Conservation (phyloP, 805 yeast genomes). For the Candida xiaguanensis region DNA sequence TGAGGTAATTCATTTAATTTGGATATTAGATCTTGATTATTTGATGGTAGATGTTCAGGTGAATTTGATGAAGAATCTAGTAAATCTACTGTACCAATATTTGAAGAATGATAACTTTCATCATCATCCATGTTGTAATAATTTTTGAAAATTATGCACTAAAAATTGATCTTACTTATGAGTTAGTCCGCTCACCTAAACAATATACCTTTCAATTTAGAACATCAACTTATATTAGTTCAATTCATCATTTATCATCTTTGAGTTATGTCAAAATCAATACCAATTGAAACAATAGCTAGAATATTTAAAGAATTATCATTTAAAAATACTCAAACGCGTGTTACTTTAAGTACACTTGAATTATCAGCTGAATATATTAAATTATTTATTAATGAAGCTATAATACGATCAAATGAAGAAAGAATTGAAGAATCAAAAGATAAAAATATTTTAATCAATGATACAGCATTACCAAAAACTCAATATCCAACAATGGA, state of each 20-base stretch:
- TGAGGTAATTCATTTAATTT: slow-evolving; percentile 9
- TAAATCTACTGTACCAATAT: background rate
- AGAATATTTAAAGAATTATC: slow-evolving; percentile 49
- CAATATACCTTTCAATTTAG: no score
- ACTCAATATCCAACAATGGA: slow-evolving; percentile 12
- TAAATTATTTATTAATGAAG: slow-evolving; percentile 55
- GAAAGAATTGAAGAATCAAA: slow-evolving; percentile 36
- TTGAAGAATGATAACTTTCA: background rate
- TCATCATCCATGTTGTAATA: background rate
- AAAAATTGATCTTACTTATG: background rate
- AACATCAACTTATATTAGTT: no score
- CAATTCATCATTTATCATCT: no score
- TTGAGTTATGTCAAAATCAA: background rate
- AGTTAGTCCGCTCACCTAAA: background rate
- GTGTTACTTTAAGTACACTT: slow-evolving; percentile 46
- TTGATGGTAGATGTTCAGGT: background rate
- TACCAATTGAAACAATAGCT: slow-evolving; percentile 36
- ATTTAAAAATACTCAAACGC: slow-evolving; percentile 43
- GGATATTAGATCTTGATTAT: background rate
- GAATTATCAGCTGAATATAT: slow-evolving; percentile 52
- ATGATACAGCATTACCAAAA: slow-evolving; percentile 8
- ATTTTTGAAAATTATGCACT: background rate
- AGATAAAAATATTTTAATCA: slow-evolving; percentile 19
- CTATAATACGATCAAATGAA: slow-evolving; percentile 55
- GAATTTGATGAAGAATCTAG: background rate